Evolutionary conservation across 208 protist species (phyloP).

Genomic region (Leishmania arabica): DNA sequence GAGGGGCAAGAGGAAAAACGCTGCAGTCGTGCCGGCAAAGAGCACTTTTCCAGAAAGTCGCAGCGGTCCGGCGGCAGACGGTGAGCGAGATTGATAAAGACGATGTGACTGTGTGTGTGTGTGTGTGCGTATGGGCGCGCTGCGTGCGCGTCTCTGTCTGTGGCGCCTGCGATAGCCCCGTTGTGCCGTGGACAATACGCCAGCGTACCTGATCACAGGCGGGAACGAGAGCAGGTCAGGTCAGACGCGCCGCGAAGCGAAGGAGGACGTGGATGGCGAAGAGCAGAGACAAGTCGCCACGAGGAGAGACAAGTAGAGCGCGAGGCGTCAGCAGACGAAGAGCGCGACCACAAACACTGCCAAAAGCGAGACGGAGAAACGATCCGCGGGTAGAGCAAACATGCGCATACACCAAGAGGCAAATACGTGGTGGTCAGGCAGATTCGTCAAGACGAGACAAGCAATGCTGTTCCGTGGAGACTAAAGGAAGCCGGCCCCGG

Average conservation of each 20-base stretch:
- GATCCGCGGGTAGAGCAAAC: not conserved
- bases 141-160: not conserved
- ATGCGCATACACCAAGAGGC: not conserved
- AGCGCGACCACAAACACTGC: not conserved
- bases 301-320: constrained; percentile 10
- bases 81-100: not conserved
- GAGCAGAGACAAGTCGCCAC: constrained; percentile 8
- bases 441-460: no score
- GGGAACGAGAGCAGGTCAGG: constrained; percentile 9
- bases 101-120: not conserved
- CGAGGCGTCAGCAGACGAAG: not conserved
- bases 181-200: not conserved
- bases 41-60: not conserved
- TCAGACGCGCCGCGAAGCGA: not conserved
- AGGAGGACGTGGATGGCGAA: not conserved
- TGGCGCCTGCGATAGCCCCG: not conserved
- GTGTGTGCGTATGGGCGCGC: not conserved
- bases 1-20: not conserved
- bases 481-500: not conserved
- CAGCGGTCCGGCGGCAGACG: not conserved
- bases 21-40: not conserved
- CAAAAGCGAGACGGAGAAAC: constrained; percentile 6
- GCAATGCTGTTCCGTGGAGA: not conserved
- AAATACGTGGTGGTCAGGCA: not conserved
- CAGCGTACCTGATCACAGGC: not conserved